Conservation (phyloP, 2,329 filamentous ascomycete genomes). For the Trichoderma sp. region DNA sequence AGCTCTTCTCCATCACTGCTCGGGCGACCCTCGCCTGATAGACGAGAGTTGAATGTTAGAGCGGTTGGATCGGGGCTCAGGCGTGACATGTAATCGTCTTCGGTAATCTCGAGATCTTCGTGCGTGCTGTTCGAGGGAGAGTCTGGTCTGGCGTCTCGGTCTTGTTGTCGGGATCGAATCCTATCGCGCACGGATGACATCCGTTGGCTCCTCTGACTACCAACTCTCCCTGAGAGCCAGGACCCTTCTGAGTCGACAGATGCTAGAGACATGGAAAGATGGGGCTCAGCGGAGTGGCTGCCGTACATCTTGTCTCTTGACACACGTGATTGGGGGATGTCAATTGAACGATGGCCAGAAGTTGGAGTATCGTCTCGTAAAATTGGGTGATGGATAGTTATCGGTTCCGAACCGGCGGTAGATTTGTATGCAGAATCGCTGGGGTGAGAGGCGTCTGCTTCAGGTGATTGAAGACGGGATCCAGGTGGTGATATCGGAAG, state of each 20-base stretch:
- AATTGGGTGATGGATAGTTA: slow-evolving; percentile 25
- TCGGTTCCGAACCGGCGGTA: slow-evolving; percentile 26
- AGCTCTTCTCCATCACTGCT: slow-evolving; percentile 59
- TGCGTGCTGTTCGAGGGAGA: slow-evolving; percentile 47
- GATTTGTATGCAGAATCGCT: slow-evolving; percentile 30
- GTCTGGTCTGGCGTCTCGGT: slow-evolving; percentile 36
- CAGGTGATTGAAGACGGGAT: slow-evolving; percentile 76
- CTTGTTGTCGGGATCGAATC: slow-evolving; percentile 32
- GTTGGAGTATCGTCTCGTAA: slow-evolving; percentile 46
- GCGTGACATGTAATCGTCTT: slow-evolving; percentile 72
- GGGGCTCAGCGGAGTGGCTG: slow-evolving; percentile 51
- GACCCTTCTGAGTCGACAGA: slow-evolving; percentile 95
- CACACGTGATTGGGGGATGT: slow-evolving; percentile 26
- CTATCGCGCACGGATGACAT: slow-evolving; percentile 47
- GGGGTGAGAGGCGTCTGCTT: slow-evolving; percentile 50
- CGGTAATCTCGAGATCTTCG: slow-evolving; percentile 60
- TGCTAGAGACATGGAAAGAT: slow-evolving; percentile 81
- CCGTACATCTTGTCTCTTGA: slow-evolving; percentile 28
- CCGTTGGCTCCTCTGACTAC: slow-evolving; percentile 48
- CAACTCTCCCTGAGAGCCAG: slow-evolving; percentile 80
- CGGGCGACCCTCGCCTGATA: slow-evolving; percentile 50
- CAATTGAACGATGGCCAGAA: slow-evolving; percentile 42
- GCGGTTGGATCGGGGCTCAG: slow-evolving; percentile 32
- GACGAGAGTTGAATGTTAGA: slow-evolving; percentile 31
- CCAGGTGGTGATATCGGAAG: slow-evolving; percentile 81